These are phyloP conservation scores for Fusarium nurragi DNA, from an alignment of 2,329 filamentous ascomycete genomes.

Conservation along the genomic window DNA sequence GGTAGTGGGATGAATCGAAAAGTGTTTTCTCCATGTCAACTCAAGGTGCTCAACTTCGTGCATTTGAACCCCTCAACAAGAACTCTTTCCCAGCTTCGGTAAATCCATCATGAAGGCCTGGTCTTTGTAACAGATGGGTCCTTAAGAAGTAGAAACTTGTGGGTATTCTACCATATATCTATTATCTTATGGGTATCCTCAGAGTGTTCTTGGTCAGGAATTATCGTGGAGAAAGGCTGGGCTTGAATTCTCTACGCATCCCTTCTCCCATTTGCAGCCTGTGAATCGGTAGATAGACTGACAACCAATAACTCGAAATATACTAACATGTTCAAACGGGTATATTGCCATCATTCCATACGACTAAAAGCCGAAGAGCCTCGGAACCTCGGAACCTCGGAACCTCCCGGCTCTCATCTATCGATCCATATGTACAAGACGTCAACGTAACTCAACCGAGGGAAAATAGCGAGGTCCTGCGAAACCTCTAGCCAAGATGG, in stretches of 20 bases:
- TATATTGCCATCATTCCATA: conserved; percentile 16
- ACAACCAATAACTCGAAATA: not conserved
- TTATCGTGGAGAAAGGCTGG: too few relatives aligned
- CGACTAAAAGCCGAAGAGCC: not conserved
- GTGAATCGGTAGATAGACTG: not conserved
- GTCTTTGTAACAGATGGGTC: not conserved
- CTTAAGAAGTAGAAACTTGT: not conserved
- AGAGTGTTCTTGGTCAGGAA: not conserved
- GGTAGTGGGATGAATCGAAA: conserved; percentile 2
- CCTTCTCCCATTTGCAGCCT: not conserved
- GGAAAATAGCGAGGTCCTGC: conserved; percentile 88
- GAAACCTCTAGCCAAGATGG: conserved; percentile 83
- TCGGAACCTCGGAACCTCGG: not conserved
- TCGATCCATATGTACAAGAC: not conserved
- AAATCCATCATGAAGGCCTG: not conserved
- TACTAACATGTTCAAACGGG: conserved; percentile 1
- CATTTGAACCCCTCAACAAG: too few relatives aligned
- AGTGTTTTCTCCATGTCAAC: not conserved
- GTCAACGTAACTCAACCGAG: conserved; percentile 67
- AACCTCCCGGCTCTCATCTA: not conserved
- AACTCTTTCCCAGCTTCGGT: not conserved
- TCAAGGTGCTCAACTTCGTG: not conserved
- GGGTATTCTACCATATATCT: not conserved
- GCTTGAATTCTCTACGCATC: too few relatives aligned
- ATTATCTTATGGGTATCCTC: not conserved